Evolutionary conservation across 148 eudicot species (phyloP), one percentile per base, ranked within the genome.

Genomic region (Selenicereus undatus): DNA sequence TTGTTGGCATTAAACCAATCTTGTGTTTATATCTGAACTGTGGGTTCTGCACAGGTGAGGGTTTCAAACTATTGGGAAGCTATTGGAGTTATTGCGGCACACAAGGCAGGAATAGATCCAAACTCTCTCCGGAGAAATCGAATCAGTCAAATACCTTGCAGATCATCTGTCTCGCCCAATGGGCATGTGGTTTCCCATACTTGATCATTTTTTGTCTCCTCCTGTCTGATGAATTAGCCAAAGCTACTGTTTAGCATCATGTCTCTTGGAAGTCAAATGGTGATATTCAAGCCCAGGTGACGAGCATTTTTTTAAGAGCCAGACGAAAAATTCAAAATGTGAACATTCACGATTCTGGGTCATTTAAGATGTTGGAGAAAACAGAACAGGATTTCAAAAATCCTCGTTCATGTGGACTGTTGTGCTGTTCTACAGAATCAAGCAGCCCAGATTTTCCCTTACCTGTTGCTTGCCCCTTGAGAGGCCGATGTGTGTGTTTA

Each of bases 21-120:
- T 76, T 36, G 36, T 52, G 5, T 3, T 10, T 11, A 11, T 58
- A 10, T 48, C 71, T 35, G 42, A 60, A 42, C 75, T 5, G 1
- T 39, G 58, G 51, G 22, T 30, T 79, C 71, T 66, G 7, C 3
- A 58, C 91, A 93, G 94, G 86, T 94, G 24, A 90, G 88, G 81
- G 98, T 95, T 78, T 89, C 96, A 27, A 95, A 93, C 80, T 95
- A 93, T 77, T 95, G 97, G 97, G 98, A 95, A 83, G 98, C 97
- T 43, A 93, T 93, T 79, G 97, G 98, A 83, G 94, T 95, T 70
- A 78, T 90, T 72, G 96, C 97, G 56, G 98, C 97, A 85, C 98
- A 95, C 78, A 95, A 91, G 79, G 97, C 98, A 69, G 97, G 97
- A 84, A 85, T 95, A 78, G 92, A 93, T 79, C 98, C 96, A 32